These are phyloP conservation scores for Asterella californica DNA, from an alignment of 225 moss, liverwort and hornwort species.

Conservation along the genomic window DNA sequence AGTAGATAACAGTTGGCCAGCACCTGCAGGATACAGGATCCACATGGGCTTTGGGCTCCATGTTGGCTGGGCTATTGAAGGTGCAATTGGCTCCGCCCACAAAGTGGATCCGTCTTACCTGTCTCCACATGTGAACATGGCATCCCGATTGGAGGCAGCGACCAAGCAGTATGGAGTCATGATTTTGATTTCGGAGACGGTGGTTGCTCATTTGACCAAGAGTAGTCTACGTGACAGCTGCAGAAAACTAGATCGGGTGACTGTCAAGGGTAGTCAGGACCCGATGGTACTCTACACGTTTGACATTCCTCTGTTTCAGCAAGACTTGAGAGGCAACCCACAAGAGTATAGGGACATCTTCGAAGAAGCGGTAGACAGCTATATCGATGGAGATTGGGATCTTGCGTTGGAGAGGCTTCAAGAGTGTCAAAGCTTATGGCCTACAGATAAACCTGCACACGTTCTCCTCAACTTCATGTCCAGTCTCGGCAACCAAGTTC, in stretches of 20 bases:
- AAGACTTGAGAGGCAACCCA: slow-evolving; percentile 78
- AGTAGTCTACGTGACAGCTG: slow-evolving; percentile 82
- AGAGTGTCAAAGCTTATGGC: slow-evolving; percentile 82
- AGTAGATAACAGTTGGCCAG: neutral
- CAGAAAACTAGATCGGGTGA: slow-evolving; percentile 86
- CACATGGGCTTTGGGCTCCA: slow-evolving; percentile 98
- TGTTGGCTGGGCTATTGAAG: slow-evolving; percentile 98
- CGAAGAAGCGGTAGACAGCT: slow-evolving; percentile 86
- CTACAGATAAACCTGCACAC: slow-evolving; percentile 78
- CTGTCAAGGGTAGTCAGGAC: slow-evolving; percentile 85
- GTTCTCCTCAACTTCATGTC: slow-evolving; percentile 89
- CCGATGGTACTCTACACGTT: slow-evolving; percentile 90
- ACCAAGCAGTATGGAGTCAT: slow-evolving; percentile 97
- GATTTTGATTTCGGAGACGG: slow-evolving; percentile 90
- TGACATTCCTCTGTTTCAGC: slow-evolving; percentile 85
- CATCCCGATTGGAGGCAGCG: slow-evolving; percentile 86
- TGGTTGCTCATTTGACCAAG: slow-evolving; percentile 83
- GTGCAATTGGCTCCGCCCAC: slow-evolving; percentile 95
- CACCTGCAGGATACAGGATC: slow-evolving; percentile 70
- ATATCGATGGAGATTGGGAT: slow-evolving; percentile 88
- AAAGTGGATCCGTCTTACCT: slow-evolving; percentile 94
- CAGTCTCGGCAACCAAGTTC: slow-evolving; percentile 70
- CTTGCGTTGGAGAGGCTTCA: slow-evolving; percentile 75
- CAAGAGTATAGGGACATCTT: slow-evolving; percentile 73
- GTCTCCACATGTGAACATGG: slow-evolving; percentile 97